Base-by-base conservation (phyloP, 306 rosid species). In the Lathyrus aphaca region DNA sequence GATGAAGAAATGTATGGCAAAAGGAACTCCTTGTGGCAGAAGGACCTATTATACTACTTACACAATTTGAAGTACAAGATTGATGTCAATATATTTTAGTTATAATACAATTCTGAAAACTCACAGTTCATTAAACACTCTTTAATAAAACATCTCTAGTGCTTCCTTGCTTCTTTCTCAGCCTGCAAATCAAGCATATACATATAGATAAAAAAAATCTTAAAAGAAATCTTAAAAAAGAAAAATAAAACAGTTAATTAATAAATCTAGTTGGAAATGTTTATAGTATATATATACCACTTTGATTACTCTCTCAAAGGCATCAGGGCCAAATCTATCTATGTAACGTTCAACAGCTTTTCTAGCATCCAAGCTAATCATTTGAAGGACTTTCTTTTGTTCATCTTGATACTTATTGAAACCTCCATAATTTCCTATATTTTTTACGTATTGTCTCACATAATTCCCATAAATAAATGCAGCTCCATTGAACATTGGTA, bases 401-500 rank as follows among this genome's bases (percentile, higher is more conserved):
- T 67, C 79, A 14, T 81, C 92, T 6, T 88, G 79, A 40, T 88
- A 76, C 29, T 77, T 79, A 6, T 21, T 30, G 48, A 38, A 61
- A 68, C 39, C 64, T 39, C 75, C 72, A 43, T 76, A 65, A 29
- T 66, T 63, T 37, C 81, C 87, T 18, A 87, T 62, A 3, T 68
- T 74, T 76, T 85, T 93, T 0, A 90, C 74, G 57, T 86, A 93
- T 72, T 88, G 79, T 61, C 98, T 93, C 74, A 82, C 96, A 57
- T 61, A 62, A 42, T 86, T 93, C 71, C 71, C 94, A 51, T 90
- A 86, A 53, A 93, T 75, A 71, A 85, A 94, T 2, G 99, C 92
- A 32, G 97, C 96, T 50, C 97, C 97, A 71, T 89, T 94, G 88
- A 91, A 94, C 70, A 68, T 76, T 9, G 98, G 98, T 70, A 94